These are phyloP conservation scores for Barnettozyma botsteinii DNA, from an alignment of 805 yeast genomes.

Conservation along the genomic window DNA sequence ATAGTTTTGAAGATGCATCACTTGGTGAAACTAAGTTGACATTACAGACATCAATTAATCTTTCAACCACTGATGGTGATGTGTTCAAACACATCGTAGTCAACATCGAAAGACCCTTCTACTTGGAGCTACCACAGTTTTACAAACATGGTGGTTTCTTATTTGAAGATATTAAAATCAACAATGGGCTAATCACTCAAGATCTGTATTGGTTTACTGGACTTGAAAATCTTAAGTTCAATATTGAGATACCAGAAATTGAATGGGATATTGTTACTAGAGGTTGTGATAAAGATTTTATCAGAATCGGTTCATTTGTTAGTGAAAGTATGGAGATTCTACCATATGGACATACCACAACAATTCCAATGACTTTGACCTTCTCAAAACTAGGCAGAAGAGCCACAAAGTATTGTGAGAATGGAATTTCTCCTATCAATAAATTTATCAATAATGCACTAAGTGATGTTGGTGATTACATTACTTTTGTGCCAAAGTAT, in stretches of 20 bases:
- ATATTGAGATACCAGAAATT: conserved; percentile 2
- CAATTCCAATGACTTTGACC: background rate
- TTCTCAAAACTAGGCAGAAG: conserved; percentile 10
- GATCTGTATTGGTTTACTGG: too few relatives aligned
- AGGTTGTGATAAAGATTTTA: conserved; percentile 10
- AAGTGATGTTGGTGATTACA: conserved; percentile 1
- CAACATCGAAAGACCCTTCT: too few relatives aligned
- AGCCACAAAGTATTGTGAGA: conserved; percentile 9
- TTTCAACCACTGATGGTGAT: too few relatives aligned
- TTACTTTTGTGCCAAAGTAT: conserved; percentile 6
- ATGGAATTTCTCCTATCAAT: conserved; percentile 22
- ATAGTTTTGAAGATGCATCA: too few relatives aligned
- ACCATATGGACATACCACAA: background rate
- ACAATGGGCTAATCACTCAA: background rate
- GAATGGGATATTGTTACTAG: conserved; percentile 20
- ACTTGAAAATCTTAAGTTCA: background rate
- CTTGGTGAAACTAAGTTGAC: too few relatives aligned
- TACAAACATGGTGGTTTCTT: too few relatives aligned
- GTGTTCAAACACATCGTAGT: too few relatives aligned
- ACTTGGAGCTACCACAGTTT: too few relatives aligned
- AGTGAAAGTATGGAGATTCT: background rate
- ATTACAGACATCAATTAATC: too few relatives aligned
- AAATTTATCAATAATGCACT: conserved; percentile 5
- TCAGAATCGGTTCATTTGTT: background rate
- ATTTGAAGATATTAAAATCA: background rate